Percentiles rank a stretch among this genome's conserved stretches.
Evolutionary conservation across 352 stramenopile genomes (phyloP).

Genomic region (Pythium aristosporum): DNA sequence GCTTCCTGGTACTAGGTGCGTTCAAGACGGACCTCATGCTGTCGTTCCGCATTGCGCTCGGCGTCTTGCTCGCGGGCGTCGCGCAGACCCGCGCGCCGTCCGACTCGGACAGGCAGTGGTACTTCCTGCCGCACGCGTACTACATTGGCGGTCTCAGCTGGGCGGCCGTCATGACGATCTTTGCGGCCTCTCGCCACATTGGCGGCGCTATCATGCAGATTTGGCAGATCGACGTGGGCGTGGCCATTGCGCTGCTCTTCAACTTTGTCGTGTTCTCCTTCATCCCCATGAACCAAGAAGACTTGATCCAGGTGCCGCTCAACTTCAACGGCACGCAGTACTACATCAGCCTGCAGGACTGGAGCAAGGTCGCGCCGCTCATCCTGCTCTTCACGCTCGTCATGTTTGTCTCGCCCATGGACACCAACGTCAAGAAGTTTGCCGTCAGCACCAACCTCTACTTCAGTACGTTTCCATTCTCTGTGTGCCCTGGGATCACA

Average conservation of each 20-base stretch:
- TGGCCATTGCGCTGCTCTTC: conserved; percentile 70
- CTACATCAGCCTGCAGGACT: conserved; percentile 66
- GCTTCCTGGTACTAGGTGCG: conserved; percentile 10
- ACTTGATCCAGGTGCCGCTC: conserved; percentile 43
- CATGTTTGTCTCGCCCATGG: conserved; percentile 58
- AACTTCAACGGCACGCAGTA: conserved; percentile 58
- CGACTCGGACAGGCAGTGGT: conserved; percentile 31
- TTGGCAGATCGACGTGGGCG: conserved; percentile 71
- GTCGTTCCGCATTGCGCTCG: conserved; percentile 46
- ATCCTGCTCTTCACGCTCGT: conserved; percentile 68
- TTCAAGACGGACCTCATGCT: conserved; percentile 44
- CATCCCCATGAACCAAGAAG: conserved; percentile 48
- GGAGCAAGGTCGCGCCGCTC: conserved; percentile 50
- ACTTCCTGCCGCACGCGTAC: conserved; percentile 58
- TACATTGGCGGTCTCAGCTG: conserved; percentile 65
- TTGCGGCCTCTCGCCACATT: conserved; percentile 52
- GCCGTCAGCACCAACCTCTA: conserved; percentile 74
- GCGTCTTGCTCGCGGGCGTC: conserved; percentile 57
- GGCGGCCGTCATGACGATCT: conserved; percentile 71
- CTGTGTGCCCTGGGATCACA: background rate
- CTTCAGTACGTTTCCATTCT: conserved; percentile 44
- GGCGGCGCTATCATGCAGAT: conserved; percentile 62
- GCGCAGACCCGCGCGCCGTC: conserved; percentile 46
- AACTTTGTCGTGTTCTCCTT: conserved; percentile 64
- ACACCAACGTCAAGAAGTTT: conserved; percentile 76